Percentiles rank a stretch among this genome's conserved stretches.
phyloP scores from a whole-genome alignment of 2,329 filamentous ascomycete genomes.

The Calcarisporium arbuscula region DNA sequence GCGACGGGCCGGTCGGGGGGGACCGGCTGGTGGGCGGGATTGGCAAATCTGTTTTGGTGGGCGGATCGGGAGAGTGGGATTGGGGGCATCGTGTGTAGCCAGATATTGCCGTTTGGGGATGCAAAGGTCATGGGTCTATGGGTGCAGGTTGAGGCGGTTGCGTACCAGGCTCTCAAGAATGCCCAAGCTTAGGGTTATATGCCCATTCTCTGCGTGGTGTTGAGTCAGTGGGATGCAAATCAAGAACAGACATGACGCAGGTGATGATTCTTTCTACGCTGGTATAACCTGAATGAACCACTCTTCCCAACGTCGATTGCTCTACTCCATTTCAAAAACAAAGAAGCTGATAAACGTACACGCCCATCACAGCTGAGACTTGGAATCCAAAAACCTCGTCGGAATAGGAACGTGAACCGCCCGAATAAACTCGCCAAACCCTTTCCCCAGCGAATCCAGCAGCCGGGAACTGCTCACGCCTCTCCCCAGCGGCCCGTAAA shows the following conservation, averaged over 20 bases:
- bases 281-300: no score
- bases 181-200: no score
- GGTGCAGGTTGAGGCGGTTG: slow-evolving; percentile 29
- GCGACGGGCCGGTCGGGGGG: slow-evolving; percentile 44
- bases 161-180: slow-evolving; percentile 21
- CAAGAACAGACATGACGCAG: no score
- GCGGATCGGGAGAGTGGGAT: slow-evolving; percentile 53
- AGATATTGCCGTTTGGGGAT: slow-evolving; percentile 46
- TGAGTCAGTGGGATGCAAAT: no score
- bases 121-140: slow-evolving; percentile 33
- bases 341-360: no score
- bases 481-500: slow-evolving; percentile 37
- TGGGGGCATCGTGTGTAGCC: slow-evolving; percentile 43
- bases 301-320: no score
- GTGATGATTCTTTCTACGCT: no score
- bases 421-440: slow-evolving; percentile 43
- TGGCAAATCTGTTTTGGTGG: slow-evolving; percentile 59
- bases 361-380: no score
- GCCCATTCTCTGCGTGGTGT: no score
- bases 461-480: slow-evolving; percentile 41
- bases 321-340: no score
- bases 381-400: slow-evolving; percentile 11
- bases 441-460: slow-evolving; percentile 45
- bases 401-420: slow-evolving; percentile 17
- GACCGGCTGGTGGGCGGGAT: slow-evolving; percentile 52